phyloP scores from a whole-genome alignment of 345 rosid species.

The Eucalyptus sp. region DNA sequence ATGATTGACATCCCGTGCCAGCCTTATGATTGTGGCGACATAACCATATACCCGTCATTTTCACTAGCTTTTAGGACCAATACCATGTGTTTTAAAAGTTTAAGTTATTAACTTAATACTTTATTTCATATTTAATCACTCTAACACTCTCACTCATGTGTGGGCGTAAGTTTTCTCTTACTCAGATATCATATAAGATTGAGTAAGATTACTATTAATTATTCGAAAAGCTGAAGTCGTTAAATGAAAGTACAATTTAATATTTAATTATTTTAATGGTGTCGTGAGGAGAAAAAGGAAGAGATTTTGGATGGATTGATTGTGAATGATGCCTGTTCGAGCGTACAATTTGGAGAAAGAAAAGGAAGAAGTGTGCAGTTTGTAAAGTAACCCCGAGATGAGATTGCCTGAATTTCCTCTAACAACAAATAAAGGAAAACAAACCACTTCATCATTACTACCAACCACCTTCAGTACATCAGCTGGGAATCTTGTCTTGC shows the following conservation, averaged over 20 bases:
- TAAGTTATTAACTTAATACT: no score
- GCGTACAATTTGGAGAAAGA: neutral
- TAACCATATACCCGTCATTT: neutral
- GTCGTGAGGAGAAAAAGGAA: neutral
- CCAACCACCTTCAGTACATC: neutral
- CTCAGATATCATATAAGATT: accelerated
- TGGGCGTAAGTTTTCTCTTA: accelerated
- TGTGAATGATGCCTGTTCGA: neutral
- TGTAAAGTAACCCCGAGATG: no score
- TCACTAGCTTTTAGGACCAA: accelerated
- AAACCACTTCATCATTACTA: neutral
- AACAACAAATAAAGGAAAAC: neutral
- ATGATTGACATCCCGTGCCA: accelerated
- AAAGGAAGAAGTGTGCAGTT: neutral
- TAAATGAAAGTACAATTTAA: accelerated
- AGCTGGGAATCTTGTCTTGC: neutral
- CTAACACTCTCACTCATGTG: accelerated
- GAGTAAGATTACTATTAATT: accelerated
- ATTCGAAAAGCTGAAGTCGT: accelerated
- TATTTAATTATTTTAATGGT: no score
- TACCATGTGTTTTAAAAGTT: accelerated
- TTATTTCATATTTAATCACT: no score
- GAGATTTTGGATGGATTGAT: neutral
- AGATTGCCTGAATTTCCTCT: neutral
- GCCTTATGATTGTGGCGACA: accelerated